Base-by-base conservation (phyloP, 169 alveolate species). In the Hepatocystis sp. region DNA sequence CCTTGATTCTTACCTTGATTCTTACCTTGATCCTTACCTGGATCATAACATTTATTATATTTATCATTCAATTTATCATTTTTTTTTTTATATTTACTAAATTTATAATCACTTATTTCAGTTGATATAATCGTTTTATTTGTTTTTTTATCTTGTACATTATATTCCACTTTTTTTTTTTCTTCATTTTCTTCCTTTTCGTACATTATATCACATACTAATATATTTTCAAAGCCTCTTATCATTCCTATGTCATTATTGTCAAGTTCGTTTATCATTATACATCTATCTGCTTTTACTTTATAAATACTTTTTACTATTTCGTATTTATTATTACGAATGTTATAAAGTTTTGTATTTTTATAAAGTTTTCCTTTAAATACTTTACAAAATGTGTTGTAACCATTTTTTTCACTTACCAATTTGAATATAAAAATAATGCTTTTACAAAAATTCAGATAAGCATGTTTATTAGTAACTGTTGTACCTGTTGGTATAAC, bases 211-310 rank as follows among this genome's bases (percentile, higher is more conserved):
- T 90, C 91, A 13, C 93, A 88, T 0, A 89, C 88, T 13, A 65
- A 36, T 46, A 67, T 67, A 27, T 71, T 8, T 47, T 68, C 61
- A 55, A 90, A 51, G 3, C 93, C 93, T 40, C 86, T 44, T 7
- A 90, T 63, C 93, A 90, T 90, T 27, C 86, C 91, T 5, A 90
- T 90, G 27, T 90, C 93, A 23, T 89, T 89, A 36, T 67, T 84
- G 7, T 27, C 51, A 23, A 90, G 15, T 23, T 21, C 36, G 2
- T 42, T 84, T 2, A 85, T 51, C 66, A 65, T 89, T 7, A 76
- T 65, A 58, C 84, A 90, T 15, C 84, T 68, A 32, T 84, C 90
- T 7, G 91, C 93, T 27, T 90, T 85, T 28, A 90, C 84, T 46
- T 90, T 90, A 71, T 84, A 90, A 40, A 90, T 71, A 55, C 39